Base-by-base conservation (phyloP, 768 basidiomycete species). In the Cyathus striatus region DNA sequence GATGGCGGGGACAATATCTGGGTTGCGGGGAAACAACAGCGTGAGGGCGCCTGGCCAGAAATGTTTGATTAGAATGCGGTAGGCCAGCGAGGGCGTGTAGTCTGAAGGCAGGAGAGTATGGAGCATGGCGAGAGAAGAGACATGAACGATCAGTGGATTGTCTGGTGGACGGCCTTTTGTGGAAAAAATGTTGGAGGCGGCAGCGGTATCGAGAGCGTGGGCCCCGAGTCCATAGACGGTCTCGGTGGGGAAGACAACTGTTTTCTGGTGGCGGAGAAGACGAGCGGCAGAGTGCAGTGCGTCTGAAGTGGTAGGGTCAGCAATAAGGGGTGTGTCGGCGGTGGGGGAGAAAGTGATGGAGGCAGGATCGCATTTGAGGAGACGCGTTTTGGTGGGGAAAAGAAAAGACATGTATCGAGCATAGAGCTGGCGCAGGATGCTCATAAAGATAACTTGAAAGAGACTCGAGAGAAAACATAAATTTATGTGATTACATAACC, bases 141-240 rank as follows among this genome's bases (percentile, higher is more conserved):
- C 81, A 63, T 99, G 96, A 20, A 97, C 88, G 71, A 99, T 99
- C 42, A 99, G 75, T 1, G 96, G 96, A 62, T 99, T 99, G 63
- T 99, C 96, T 3, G 86, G 68, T 5, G 96, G 96, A 41, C 96
- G 77, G 27, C 92, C 90, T 57, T 99, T 99, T 40, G 86, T 86
- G 14, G 75, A 61, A 63, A 92, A 99, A 53, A 99, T 93, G 52
- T 73, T 75, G 2, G 73, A 57, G 4, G 80, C 76, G 2, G 94
- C 91, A 13, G 63, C 49, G 6, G 75, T 49, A 52, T 80, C 67
- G 35, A 91, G 65, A 0, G 95, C 92, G 17, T 83, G 65, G 0
- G 92, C 96, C 22, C 89, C 96, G n/a, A 99, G 80, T 1, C 96
- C 96, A 62, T 98, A 99, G 9, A 99, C 96, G 0, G 96, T 98